phyloP scores from a whole-genome alignment of 2,329 filamentous ascomycete species.

The Neonectria hederae region DNA sequence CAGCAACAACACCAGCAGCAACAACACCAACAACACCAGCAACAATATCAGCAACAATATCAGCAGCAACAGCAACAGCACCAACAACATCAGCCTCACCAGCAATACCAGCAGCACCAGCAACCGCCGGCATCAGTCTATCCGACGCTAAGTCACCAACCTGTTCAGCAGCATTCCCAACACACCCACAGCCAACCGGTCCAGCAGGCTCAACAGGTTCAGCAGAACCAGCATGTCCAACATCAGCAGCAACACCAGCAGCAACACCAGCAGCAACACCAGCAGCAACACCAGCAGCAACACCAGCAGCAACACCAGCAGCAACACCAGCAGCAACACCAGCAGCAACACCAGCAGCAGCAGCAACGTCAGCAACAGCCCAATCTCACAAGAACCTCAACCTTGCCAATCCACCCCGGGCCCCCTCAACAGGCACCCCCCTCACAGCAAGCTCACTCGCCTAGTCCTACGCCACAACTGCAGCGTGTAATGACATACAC shows the following conservation, averaged over 20 bases:
- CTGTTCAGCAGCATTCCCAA: neutral
- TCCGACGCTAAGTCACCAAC: neutral
- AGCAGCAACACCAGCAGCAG: neutral
- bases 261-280: constrained; percentile 2
- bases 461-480: constrained; percentile 7
- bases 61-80: constrained; percentile 1
- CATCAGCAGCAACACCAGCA: neutral
- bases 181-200: neutral
- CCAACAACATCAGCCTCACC: neutral
- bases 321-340: neutral
- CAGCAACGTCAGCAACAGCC: constrained; percentile 5
- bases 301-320: constrained; percentile 4
- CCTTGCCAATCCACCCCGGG: constrained; percentile 10
- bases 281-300: constrained; percentile 1
- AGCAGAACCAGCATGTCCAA: neutral
- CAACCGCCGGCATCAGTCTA: neutral
- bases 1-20: constrained; percentile 1
- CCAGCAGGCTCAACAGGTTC: neutral
- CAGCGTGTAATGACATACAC: constrained; percentile 15
- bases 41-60: neutral
- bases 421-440: constrained; percentile 15
- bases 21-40: constrained; percentile 2
- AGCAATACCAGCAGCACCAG: constrained; percentile 1
- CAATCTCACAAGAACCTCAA: neutral
- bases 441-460: neutral